A percentile compares a stretch with the other conserved stretches of the same genome.
Evolutionary conservation across 2,329 filamentous ascomycete genomes (phyloP).

Genomic region (Cercospora beticola): DNA sequence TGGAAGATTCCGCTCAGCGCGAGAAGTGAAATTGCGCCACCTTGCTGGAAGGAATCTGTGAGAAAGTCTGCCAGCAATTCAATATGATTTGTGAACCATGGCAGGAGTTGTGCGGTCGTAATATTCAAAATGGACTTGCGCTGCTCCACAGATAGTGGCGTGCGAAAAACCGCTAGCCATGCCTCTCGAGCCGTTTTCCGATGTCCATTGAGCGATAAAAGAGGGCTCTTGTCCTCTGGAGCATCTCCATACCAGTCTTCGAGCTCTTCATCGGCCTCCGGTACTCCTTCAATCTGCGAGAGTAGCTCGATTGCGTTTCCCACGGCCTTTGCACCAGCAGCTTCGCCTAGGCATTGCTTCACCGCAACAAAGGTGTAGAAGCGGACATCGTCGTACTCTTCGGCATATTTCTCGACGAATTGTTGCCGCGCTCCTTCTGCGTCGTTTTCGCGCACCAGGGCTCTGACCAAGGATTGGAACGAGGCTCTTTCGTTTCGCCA

Average conservation of each 20-base stretch:
- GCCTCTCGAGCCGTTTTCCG: slow-evolving; percentile 80
- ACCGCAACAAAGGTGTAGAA: slow-evolving; percentile 78
- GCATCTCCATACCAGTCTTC: slow-evolving; percentile 66
- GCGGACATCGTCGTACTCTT: slow-evolving; percentile 78
- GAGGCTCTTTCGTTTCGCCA: slow-evolving; percentile 63
- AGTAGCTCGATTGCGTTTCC: slow-evolving; percentile 63
- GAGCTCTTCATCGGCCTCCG: slow-evolving; percentile 64
- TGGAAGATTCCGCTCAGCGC: slow-evolving; percentile 93
- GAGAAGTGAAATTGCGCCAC: slow-evolving; percentile 81
- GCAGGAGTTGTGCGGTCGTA: slow-evolving; percentile 75
- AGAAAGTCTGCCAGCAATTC: slow-evolving; percentile 94
- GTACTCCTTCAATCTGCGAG: slow-evolving; percentile 67
- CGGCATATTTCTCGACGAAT: slow-evolving; percentile 75
- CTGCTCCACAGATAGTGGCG: slow-evolving; percentile 67
- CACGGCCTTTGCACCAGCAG: slow-evolving; percentile 43
- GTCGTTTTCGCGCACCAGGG: slow-evolving; percentile 59
- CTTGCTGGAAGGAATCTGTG: slow-evolving; percentile 86
- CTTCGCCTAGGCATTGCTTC: slow-evolving; percentile 51
- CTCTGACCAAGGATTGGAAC: slow-evolving; percentile 63
- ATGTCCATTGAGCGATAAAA: slow-evolving; percentile 67
- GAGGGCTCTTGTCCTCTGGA: slow-evolving; percentile 65
- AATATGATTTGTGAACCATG: slow-evolving; percentile 77
- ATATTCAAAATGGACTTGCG: slow-evolving; percentile 75
- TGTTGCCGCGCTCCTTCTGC: slow-evolving; percentile 64
- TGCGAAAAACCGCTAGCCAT: slow-evolving; percentile 75